Evolutionary conservation across 495 filamentous ascomycete genomes (phyloP), one percentile per base, ranked within the genome.

Genomic region (Pseudotulostoma volvatum): DNA sequence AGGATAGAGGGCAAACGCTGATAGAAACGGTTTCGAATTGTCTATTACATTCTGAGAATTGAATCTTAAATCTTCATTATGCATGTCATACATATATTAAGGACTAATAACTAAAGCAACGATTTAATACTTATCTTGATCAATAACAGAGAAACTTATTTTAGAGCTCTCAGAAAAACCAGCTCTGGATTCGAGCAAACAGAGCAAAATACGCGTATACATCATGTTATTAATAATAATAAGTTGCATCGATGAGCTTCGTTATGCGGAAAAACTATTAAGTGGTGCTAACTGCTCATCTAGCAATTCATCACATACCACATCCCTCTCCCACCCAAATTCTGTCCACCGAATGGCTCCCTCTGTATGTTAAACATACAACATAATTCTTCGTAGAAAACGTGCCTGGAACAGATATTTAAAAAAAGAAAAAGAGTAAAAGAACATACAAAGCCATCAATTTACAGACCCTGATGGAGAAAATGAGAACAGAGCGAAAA

Each of bases 401-500:
- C 23, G 11, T 5, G 5, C 23, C 23, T 28, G 23, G 11, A 28
- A 28, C 5, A 11, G 23, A n/a, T n/a, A n/a, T n/a, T n/a, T n/a
- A n/a, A n/a, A 28, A 28, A 28, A 28, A 11, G 11, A 28, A 28
- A 28, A 11, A 28, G 11, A 5, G 11, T 11, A 28, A 11, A 11
- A 28, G 23, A 28, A 11, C 5, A 28, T 5, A 5, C 23, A 28
- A 28, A 28, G 23, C 11, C 23, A 28, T 5, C 23, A 28, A 39
- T 31, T n/a, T 17, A 34, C 21, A 13, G 31, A 17, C 17, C 31
- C 33, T 44, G 11, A 35, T 35, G 20, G 31, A 23, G 39, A 32
- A 31, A 34, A 18, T 36, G 37, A 41, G 32, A 34, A 34, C 34
- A 25, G 40, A 11, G 41, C 19, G 36, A 44, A 30, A 40, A 20